phyloP scores from a whole-genome alignment of 2,329 filamentous ascomycete genomes.

The Didymella pinodella region DNA sequence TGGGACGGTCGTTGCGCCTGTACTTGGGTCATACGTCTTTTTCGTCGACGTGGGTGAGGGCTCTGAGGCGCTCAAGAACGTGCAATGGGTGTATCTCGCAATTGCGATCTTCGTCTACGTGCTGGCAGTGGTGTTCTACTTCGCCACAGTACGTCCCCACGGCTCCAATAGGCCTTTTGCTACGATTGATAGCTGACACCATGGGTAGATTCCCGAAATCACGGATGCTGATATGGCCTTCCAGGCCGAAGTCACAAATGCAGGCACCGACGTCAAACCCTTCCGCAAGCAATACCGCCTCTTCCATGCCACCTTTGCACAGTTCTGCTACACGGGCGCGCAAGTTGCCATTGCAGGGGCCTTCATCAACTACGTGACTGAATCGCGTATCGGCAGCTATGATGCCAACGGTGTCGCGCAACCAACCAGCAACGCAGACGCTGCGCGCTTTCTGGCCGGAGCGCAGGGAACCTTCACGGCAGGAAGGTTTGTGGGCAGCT shows the following conservation, averaged over 20 bases:
- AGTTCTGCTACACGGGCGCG: slow-evolving; percentile 82
- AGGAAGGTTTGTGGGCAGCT: slow-evolving; percentile 73
- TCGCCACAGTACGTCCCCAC: slow-evolving; percentile 48
- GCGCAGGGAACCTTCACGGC: slow-evolving; percentile 77
- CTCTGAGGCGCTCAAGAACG: slow-evolving; percentile 62
- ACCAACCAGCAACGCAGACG: slow-evolving; percentile 58
- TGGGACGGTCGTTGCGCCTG: slow-evolving; percentile 65
- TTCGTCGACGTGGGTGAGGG: slow-evolving; percentile 63
- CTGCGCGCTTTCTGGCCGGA: slow-evolving; percentile 74
- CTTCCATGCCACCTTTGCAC: slow-evolving; percentile 77
- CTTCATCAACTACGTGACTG: slow-evolving; percentile 59
- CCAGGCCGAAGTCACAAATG: slow-evolving; percentile 53
- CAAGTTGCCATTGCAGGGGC: slow-evolving; percentile 65
- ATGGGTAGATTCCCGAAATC: slow-evolving; percentile 14
- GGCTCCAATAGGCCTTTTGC: too few species aligned
- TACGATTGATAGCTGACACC: not conserved
- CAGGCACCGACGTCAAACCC: slow-evolving; percentile 55
- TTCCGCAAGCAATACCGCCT: slow-evolving; percentile 71
- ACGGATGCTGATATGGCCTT: slow-evolving; percentile 62
- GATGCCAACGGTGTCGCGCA: slow-evolving; percentile 6
- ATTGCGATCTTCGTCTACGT: slow-evolving; percentile 67
- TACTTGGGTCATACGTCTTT: slow-evolving; percentile 68
- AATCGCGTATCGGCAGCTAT: slow-evolving; percentile 46
- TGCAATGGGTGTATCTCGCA: slow-evolving; percentile 71
- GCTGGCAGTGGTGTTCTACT: slow-evolving; percentile 66